Base-by-base conservation (phyloP, 192 early-diverging fungal genomes). In the Backusella macrospora region DNA sequence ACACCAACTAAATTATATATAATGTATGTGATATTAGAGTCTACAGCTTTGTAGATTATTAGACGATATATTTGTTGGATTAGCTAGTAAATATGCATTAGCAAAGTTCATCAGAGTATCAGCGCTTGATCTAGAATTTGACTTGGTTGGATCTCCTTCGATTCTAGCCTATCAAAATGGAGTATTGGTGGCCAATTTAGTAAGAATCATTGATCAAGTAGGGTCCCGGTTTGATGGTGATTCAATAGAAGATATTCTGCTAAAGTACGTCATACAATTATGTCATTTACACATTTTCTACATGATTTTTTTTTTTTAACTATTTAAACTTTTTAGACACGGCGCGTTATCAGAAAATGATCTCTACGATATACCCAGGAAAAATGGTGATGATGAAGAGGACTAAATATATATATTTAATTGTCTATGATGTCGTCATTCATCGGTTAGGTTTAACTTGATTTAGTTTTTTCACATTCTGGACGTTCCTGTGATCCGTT, bases 151-250 rank as follows among this genome's bases (percentile, higher is more conserved):
- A 21, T 86, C 83, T 40, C 86, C 87, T 23, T 85, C 87, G 15
- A 78, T 89, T 4, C 72, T 89, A n/a, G 85, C 70, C 16, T 89
- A 89, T 73, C 79, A 84, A 42, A 80, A 82, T 52, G 85, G 85
- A 4, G 68, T 80, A 3, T 70, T 89, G 2, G 81, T 89, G 13
- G 80, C 85, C 46, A 89, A 89, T 55, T 71, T 89, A 7, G 86
- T 89, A 45, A 80, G 85, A 77, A 72, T 89, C 45, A 78, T 80
- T 14, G 83, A 87, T 39, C 75, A 85, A 45, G 76, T 85, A 2
- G 79, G 79, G 13, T 67, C 78, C 9, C 49, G 80, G 5, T 86
- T 77, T 72, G 77, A 81, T 75, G 45, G 62, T 23, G 67, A 76
- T 7, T 77, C 74, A 7, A 78, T 88, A n/a, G 87, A 88, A 43